Base-by-base conservation (phyloP, 371 early-diverging fungal species). In the Syncephalastrum racemosum region DNA sequence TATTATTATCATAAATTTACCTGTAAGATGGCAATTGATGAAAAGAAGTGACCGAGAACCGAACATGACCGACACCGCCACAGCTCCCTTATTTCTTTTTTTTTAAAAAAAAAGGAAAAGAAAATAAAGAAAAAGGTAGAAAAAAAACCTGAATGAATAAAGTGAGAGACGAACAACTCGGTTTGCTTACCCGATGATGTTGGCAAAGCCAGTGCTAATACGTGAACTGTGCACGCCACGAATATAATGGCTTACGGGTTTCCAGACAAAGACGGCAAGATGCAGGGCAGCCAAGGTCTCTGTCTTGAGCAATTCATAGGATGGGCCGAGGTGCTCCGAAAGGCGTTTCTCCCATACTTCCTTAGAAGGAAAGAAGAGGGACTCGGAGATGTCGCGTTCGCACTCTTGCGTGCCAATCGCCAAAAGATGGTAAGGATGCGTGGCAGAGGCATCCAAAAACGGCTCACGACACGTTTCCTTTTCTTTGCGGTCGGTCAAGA, bases 371-470 rank as follows among this genome's bases (percentile, higher is more conserved):
- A 84, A 83, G 5, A 88, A 66, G 1, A 87, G 67, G 0, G 85
- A 72, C 56, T 80, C 80, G 15, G 82, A 76, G 14, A 89, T 83
- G 46, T 80, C 79, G 36, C 83, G 71, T 43, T 85, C 86, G 56
- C 90, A 89, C 56, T 91, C 91, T 68, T 91, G 91, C 0, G 89
- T 87, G 12, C 85, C 89, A 46, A 91, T 82, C 7, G 80, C 85
- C 4, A 90, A 54, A 12, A 91, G 44, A 56, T 90, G 88, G 56
- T 82, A 86, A 6, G 82, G 85, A 20, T 79, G 74, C 4, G 58
- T 57, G 6, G 62, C 47, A 4, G 48, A 55, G 16, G 51, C 47
- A 50, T 67, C 61, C 23, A 67, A 53, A 16, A 52, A 47, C 24
- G 57, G 64, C 20, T 51, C 25, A 8, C 19, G 15, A n/a, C 27